Conservation (phyloP, 208 protist species). For the Balamuthia mandrillaris region DNA sequence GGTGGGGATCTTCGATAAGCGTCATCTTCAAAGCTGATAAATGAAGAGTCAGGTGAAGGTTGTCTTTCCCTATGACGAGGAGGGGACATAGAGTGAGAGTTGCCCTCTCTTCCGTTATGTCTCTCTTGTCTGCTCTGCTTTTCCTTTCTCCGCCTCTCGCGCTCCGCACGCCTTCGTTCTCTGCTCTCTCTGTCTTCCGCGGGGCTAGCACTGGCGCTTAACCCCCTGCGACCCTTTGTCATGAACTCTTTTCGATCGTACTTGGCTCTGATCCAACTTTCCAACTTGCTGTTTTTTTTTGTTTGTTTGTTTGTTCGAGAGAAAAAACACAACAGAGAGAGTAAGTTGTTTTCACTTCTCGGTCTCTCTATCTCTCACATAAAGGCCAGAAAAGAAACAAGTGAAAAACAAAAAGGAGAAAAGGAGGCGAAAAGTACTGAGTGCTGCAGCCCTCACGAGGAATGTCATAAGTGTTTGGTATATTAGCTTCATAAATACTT, state of each 20-base stretch:
- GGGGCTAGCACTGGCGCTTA: not conserved
- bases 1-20: not conserved
- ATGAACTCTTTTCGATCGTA: conserved; percentile 34
- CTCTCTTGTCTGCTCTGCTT: not conserved
- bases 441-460: not conserved
- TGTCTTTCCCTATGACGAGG: no score
- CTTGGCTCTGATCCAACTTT: conserved; percentile 29
- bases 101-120: not conserved
- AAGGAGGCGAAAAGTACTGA: not conserved
- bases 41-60: no score
- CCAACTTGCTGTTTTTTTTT: not conserved
- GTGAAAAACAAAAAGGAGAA: no score
- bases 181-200: not conserved
- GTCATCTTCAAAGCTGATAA: no score
- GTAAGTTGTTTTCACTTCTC: not conserved
- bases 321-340: not conserved
- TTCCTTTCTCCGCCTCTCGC: not conserved
- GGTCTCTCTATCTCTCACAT: no score
- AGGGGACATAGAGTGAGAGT: no score
- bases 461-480: not conserved
- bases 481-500: not conserved
- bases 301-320: not conserved
- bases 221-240: no score
- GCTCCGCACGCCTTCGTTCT: not conserved
- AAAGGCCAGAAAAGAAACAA: no score